Evolutionary conservation across 495 filamentous ascomycete genomes (phyloP).

Genomic region (Cercophora samala): DNA sequence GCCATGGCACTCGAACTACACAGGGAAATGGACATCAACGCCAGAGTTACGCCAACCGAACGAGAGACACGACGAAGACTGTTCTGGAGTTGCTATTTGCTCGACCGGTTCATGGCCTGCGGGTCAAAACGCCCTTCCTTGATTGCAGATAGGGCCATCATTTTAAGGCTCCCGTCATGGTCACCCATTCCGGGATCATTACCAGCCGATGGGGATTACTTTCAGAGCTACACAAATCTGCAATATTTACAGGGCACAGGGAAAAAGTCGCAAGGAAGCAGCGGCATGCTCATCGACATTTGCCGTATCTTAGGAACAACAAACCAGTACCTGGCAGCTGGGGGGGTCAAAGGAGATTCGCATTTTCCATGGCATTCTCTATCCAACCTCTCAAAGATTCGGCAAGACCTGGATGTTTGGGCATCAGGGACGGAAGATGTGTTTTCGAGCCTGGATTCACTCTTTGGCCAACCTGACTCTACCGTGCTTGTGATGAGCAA

Average conservation of each 20-base stretch:
- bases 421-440: slow-evolving; percentile 75
- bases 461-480: slow-evolving; percentile 75
- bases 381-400: slow-evolving; percentile 79
- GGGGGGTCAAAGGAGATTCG: slow-evolving; percentile 81
- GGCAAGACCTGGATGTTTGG: slow-evolving; percentile 81
- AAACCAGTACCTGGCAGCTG: slow-evolving; percentile 76
- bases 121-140: slow-evolving; percentile 76
- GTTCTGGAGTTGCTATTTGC: slow-evolving; percentile 82
- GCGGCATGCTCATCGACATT: slow-evolving; percentile 75
- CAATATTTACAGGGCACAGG: slow-evolving; percentile 63
- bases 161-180: slow-evolving; percentile 69
- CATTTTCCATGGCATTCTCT: slow-evolving; percentile 86
- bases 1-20: slow-evolving; percentile 73
- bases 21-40: slow-evolving; percentile 59
- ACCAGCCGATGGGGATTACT: slow-evolving; percentile 68
- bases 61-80: slow-evolving; percentile 69
- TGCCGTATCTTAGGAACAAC: slow-evolving; percentile 77
- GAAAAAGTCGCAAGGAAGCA: slow-evolving; percentile 65
- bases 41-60: slow-evolving; percentile 57
- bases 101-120: slow-evolving; percentile 74
- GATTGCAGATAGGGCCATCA: slow-evolving; percentile 69
- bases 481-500: slow-evolving; percentile 77
- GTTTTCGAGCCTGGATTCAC: slow-evolving; percentile 66
- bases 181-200: slow-evolving; percentile 51
- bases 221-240: slow-evolving; percentile 68